Evolutionary conservation across 176 grass and related monocot genomes (phyloP), one percentile per base, ranked within the genome.

Genomic region (Ensete ventricosum): DNA sequence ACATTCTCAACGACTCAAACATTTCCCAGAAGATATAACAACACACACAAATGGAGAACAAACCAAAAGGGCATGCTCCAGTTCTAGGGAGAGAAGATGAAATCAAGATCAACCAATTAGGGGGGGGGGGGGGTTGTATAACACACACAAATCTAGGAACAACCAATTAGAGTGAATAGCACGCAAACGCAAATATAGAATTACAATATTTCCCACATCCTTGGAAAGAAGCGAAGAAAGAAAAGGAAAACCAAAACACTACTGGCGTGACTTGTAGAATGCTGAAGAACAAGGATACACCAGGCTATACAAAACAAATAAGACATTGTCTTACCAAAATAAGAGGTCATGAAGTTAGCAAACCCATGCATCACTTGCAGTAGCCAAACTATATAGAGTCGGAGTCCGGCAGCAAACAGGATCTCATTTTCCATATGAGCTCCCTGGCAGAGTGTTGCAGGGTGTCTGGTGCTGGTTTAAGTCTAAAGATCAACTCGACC

Each of bases 11-110:
- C 34, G 0, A 43, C 34, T 43, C 2, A 3, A 0, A 43, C 34
- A 43, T 43, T 43, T 43, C 34, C 34, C 34, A 43, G 4, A 43
- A 6, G 34, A 6, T 43, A 6, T 43, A 43, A 43, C 5, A 43
- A 6, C 34, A 43, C 34, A 43, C 34, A 43, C 34, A 43, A 43
- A 43, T 43, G 34, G 34, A 43, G 34, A 43, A 14, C 78, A 71
- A 29, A 76, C 76, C 77, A 85, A 80, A 66, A 76, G 77, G 34
- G 5, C 54, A 80, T 72, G 77, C 69, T 12, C 60, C 53, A 3
- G 21, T 66, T 21, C 71, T 76, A 60, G 7, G 17, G 8, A 60
- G 57, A 4, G 19, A 1, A 60, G 17, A 60, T 0, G 17, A 60
- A 60, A 60, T n/a, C n/a, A 60, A n/a, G 57, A 69, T 16, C 67